phyloP scores from a whole-genome alignment of 805 yeast species.

The Starmerella cellae region DNA sequence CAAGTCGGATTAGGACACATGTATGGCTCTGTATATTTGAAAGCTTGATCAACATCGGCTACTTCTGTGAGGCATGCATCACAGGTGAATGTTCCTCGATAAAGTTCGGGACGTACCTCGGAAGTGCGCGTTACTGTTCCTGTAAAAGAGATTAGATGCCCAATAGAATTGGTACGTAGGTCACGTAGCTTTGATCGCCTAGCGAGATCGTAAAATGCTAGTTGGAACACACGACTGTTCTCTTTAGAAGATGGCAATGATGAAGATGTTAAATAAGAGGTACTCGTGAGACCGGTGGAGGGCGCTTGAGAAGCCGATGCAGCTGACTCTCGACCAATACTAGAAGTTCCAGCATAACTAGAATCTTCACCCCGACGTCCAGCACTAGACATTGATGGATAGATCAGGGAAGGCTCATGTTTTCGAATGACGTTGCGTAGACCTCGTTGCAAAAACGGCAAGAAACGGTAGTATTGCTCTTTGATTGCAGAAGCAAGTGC shows the following conservation, averaged over 20 bases:
- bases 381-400: conserved; percentile 1
- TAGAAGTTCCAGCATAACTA: background rate
- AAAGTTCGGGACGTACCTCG: conserved; percentile 91
- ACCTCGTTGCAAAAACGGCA: conserved; percentile 70
- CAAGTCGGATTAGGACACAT: conserved; percentile 81
- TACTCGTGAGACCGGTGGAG: background rate
- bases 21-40: conserved; percentile 89
- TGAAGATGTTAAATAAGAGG: background rate
- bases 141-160: conserved; percentile 66
- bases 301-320: background rate
- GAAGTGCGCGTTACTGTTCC: conserved; percentile 95
- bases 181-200: conserved; percentile 75
- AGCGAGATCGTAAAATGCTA: conserved; percentile 79
- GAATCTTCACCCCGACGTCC: background rate
- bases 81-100: conserved; percentile 75
- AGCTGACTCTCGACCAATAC: background rate
- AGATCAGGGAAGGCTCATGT: conserved; percentile 58
- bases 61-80: conserved; percentile 74
- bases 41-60: conserved; percentile 82
- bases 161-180: conserved; percentile 77
- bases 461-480: conserved; percentile 84
- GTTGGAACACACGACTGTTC: conserved; percentile 68
- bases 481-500: conserved; percentile 78
- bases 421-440: conserved; percentile 57
- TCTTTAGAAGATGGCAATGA: conserved; percentile 27